phyloP scores from a whole-genome alignment of 306 rosid genomes.

The Fagus sylvatica region DNA sequence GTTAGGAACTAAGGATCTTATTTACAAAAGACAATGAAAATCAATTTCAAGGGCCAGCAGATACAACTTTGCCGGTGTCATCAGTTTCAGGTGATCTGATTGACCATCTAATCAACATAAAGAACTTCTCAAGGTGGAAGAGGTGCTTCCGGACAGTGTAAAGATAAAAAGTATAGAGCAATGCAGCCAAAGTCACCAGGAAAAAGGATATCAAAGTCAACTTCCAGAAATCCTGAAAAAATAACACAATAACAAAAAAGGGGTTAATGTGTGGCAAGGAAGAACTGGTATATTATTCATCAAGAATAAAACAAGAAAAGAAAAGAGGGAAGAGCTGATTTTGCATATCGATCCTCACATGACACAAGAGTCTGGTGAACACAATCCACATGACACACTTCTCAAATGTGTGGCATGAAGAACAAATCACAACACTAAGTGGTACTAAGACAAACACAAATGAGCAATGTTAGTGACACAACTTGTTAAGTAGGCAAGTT shows the following conservation, averaged over 20 bases:
- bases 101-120: slow-evolving; percentile 6
- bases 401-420: too few relatives aligned
- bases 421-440: too few relatives aligned
- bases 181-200: slow-evolving; percentile 60
- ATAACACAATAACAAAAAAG: background rate
- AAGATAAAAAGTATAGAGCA: slow-evolving; percentile 60
- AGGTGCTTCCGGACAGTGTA: slow-evolving; percentile 57
- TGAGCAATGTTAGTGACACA: too few relatives aligned
- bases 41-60: background rate
- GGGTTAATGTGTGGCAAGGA: slow-evolving; percentile 21
- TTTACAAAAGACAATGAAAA: background rate
- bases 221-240: slow-evolving; percentile 80
- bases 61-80: background rate
- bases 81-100: slow-evolving; percentile 5
- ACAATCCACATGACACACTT: too few relatives aligned
- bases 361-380: too few relatives aligned
- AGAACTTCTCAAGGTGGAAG: slow-evolving; percentile 54
- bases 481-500: too few relatives aligned
- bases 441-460: too few relatives aligned
- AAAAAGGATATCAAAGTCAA: slow-evolving; percentile 57
- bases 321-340: too few relatives aligned
- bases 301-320: too few relatives aligned
- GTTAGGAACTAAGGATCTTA: background rate
- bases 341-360: too few relatives aligned
- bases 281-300: too few relatives aligned